Percentiles rank a stretch among this genome's conserved stretches.
These are phyloP conservation scores for Zasmidium cellare DNA, from an alignment of 2,329 filamentous ascomycete genomes.

Conservation along the genomic window DNA sequence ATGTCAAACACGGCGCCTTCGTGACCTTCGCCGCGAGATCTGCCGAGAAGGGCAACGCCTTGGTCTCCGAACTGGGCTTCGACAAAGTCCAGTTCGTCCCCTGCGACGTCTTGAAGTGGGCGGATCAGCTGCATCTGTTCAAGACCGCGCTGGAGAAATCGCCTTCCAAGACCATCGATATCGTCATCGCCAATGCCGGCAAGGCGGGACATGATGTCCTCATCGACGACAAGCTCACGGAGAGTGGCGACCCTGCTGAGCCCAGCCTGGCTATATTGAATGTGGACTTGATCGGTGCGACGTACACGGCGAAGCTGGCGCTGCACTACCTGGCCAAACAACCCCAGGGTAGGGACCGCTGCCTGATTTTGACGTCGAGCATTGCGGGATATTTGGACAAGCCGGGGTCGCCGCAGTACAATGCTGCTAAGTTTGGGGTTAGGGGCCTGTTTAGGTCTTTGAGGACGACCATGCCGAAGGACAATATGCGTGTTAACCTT, in stretches of 20 bases:
- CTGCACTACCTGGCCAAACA: slow-evolving; percentile 38
- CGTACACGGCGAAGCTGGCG: slow-evolving; percentile 37
- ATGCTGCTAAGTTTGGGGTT: slow-evolving; percentile 41
- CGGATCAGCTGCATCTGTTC: slow-evolving; percentile 34
- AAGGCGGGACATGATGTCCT: slow-evolving; percentile 25
- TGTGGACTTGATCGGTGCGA: slow-evolving; percentile 26
- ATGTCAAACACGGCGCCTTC: slow-evolving; percentile 34
- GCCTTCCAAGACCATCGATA: slow-evolving; percentile 26
- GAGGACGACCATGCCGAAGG: slow-evolving; percentile 40
- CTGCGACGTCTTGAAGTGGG: slow-evolving; percentile 33
- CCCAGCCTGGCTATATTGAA: slow-evolving; percentile 27
- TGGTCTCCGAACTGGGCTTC: slow-evolving; percentile 34
- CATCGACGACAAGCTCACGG: slow-evolving; percentile 15
- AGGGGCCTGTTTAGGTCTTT: slow-evolving; percentile 44
- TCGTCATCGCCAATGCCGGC: slow-evolving; percentile 34
- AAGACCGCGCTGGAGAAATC: slow-evolving; percentile 25
- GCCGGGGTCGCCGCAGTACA: slow-evolving; percentile 42
- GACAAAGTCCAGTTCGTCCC: slow-evolving; percentile 31
- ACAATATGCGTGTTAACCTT: slow-evolving; percentile 50
- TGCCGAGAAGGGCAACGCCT: slow-evolving; percentile 26
- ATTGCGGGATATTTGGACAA: slow-evolving; percentile 52
- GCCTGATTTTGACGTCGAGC: slow-evolving; percentile 52
- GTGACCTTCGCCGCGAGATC: slow-evolving; percentile 39
- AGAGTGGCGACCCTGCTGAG: slow-evolving; percentile 24
- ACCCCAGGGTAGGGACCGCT: slow-evolving; percentile 45